phyloP scores from a whole-genome alignment of 129 eudicot genomes.

The Escallonia herrerae region DNA sequence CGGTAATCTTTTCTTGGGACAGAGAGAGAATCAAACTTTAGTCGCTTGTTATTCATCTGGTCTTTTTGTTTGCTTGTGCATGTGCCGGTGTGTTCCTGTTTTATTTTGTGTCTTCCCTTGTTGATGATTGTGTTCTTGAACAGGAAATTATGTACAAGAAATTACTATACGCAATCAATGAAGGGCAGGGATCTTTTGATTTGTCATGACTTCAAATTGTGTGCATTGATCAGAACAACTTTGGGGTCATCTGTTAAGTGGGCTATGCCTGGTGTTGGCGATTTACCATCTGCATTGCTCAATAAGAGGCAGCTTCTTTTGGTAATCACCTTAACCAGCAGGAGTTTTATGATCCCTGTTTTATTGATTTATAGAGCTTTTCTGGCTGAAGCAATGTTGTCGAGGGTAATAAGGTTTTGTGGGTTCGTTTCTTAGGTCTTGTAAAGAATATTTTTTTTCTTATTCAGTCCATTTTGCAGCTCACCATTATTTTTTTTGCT shows the following conservation, averaged over 20 bases:
- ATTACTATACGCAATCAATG: constrained; percentile 73
- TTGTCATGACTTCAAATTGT: constrained; percentile 61
- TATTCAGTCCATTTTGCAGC: no score
- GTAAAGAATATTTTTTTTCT: no score
- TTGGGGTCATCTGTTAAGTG: constrained; percentile 10
- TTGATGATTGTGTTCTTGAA: neutral
- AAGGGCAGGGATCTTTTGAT: constrained; percentile 98
- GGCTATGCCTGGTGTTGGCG: constrained; percentile 22
- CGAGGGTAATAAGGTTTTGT: neutral
- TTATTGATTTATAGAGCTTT: neutral
- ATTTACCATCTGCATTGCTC: constrained; percentile 11
- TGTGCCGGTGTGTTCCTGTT: neutral
- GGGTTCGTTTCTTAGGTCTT: no score
- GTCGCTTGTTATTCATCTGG: neutral
- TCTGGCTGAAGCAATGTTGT: constrained; percentile 1
- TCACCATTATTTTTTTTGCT: no score
- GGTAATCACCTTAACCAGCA: constrained; percentile 14
- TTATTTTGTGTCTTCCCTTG: neutral
- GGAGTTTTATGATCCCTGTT: constrained; percentile 13
- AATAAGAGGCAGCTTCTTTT: constrained; percentile 22
- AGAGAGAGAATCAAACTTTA: neutral
- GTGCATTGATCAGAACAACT: constrained; percentile 22
- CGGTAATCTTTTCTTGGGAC: neutral
- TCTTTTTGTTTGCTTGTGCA: neutral
- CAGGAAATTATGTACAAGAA: constrained; percentile 97